Evolutionary conservation across 257 asterid genomes (phyloP).

Genomic region (Nicotiana tabacum): DNA sequence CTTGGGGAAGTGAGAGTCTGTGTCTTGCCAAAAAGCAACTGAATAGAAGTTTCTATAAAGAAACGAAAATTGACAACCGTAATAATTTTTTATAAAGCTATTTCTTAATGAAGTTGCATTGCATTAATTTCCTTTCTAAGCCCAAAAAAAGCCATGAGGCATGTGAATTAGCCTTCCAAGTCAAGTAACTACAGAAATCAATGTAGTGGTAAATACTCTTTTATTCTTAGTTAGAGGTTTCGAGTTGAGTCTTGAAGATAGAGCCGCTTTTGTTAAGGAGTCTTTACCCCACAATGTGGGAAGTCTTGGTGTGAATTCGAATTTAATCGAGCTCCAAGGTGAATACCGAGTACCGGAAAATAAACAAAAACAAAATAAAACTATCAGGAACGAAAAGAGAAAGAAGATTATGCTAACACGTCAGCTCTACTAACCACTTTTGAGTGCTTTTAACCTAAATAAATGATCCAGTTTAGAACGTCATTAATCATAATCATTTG

Average conservation of each 20-base stretch:
- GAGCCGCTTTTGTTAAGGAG: too few species aligned
- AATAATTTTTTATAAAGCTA: not conserved
- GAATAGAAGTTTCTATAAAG: not conserved
- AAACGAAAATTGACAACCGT: not conserved
- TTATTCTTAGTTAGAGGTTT: too few species aligned
- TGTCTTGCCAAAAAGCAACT: not conserved
- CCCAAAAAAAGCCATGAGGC: not conserved
- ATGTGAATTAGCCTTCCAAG: not conserved
- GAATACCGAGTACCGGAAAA: too few species aligned
- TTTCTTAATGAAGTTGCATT: not conserved
- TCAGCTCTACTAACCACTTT: not conserved
- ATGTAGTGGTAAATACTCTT: too few species aligned
- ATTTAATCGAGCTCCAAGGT: rapidly evolving
- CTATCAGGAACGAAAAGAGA: not conserved
- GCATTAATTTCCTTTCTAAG: not conserved
- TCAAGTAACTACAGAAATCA: not conserved
- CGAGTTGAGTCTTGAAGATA: rapidly evolving
- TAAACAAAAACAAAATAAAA: too few species aligned
- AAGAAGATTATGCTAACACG: not conserved
- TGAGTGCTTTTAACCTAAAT: not conserved
- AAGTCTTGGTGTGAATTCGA: too few species aligned
- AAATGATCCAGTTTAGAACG: not conserved
- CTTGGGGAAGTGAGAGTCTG: not conserved
- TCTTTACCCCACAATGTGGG: rapidly evolving
- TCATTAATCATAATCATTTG: not conserved